Conservation (phyloP, 2,329 filamentous ascomycete species). For the Lecanicillium sp. region DNA sequence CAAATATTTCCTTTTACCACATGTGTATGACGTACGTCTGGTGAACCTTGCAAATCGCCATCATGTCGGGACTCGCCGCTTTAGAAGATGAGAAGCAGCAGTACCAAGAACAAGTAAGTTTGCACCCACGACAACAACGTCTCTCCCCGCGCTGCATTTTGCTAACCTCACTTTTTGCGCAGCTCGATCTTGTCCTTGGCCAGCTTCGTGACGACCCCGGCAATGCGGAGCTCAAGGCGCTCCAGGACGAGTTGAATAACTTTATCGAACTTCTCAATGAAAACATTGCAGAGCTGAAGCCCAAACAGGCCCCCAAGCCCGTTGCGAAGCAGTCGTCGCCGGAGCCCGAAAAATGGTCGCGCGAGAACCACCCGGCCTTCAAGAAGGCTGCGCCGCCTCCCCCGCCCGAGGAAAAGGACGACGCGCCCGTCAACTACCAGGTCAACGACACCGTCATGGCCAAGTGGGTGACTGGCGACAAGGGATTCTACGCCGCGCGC, state of each 20-base stretch:
- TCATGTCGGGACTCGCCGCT: slow-evolving; percentile 26
- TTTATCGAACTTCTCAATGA: slow-evolving; percentile 73
- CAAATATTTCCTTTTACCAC: too few relatives aligned
- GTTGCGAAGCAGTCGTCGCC: slow-evolving; percentile 36
- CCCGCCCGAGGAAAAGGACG: slow-evolving; percentile 42
- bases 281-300: slow-evolving; percentile 71
- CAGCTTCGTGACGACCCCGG: slow-evolving; percentile 75
- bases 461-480: slow-evolving; percentile 86
- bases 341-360: slow-evolving; percentile 65
- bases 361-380: slow-evolving; percentile 72
- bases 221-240: slow-evolving; percentile 67
- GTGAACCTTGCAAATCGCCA: background rate
- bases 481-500: slow-evolving; percentile 81
- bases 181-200: slow-evolving; percentile 72
- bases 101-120: slow-evolving; percentile 49
- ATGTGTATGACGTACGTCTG: too few relatives aligned
- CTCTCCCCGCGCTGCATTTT: background rate
- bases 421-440: slow-evolving; percentile 55
- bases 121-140: background rate
- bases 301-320: slow-evolving; percentile 37
- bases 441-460: slow-evolving; percentile 88
- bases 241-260: slow-evolving; percentile 75
- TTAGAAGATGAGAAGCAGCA: slow-evolving; percentile 45
- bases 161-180: slow-evolving; percentile 11
- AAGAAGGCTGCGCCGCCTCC: slow-evolving; percentile 39